Base-by-base conservation (phyloP, 441 rosid genomes). In the Erysimum pusillum region DNA sequence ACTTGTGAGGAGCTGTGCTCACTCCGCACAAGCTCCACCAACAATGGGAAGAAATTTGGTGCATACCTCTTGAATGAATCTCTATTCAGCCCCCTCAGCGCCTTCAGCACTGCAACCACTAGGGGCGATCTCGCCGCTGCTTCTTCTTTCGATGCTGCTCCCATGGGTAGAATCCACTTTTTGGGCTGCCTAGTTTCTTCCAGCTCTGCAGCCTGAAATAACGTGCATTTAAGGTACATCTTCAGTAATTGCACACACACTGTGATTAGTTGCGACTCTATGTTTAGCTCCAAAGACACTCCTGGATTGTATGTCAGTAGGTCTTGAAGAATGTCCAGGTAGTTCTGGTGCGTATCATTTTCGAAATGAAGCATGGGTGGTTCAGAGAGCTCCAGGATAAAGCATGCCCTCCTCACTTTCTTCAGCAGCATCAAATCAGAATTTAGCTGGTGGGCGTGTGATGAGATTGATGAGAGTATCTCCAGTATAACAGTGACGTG, bases 1-100 rank as follows among this genome's bases (percentile, higher is more conserved):
- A 94, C 92, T 81, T 94, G 96, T 60, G 89, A 82, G 0, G 97
- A 88, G 85, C 90, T 77, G 82, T 94, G 99, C 89, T 92, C 99
- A 57, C 96, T 85, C 74, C 83, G 80, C 77, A 92, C 91, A 53
- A 94, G 94, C 67, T 92, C 93, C 60, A 92, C 91, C 89, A 94
- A 83, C 86, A 88, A 76, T 7, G 90, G 99, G 75, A 91, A 96
- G 64, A 89, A 81, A 59, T 53, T 83, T 1, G 86, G 75, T 10
- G 84, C 81, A 36, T 86, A 82, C 83, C 83, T 89, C 82, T 74
- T 83, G 69, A 90, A 93, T 7, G 89, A 81, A 46, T 85, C 88
- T 67, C 83, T 76, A 42, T 85, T 87, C 76, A 95, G 77, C 56
- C 83, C 84, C 59, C 82, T 84, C 74, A 93, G 58, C 18, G 79